A percentile compares a stretch with the other conserved stretches of the same genome.
phyloP scores from a whole-genome alignment of 805 yeast species.

The Debaryomyces maramus region DNA sequence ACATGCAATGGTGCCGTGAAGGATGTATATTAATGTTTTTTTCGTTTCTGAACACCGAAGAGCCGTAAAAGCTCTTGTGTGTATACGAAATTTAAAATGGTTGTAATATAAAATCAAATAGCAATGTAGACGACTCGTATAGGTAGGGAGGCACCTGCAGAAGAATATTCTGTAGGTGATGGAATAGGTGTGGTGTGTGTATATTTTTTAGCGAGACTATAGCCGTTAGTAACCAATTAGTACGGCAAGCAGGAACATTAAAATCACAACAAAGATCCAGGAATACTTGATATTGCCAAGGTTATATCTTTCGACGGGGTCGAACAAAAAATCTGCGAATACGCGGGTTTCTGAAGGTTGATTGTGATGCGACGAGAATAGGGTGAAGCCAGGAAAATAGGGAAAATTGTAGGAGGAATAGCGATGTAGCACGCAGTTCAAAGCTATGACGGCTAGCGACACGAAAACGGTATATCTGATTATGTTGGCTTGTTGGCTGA shows the following conservation, averaged over 20 bases:
- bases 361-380: no score
- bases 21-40: no score
- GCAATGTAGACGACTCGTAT: no score
- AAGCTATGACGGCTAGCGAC: neutral
- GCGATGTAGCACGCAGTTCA: neutral
- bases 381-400: neutral
- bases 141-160: no score
- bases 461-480: neutral
- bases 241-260: constrained; percentile 1
- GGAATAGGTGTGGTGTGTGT: no score
- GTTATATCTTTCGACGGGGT: constrained; percentile 31
- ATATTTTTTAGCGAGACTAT: neutral
- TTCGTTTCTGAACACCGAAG: no score
- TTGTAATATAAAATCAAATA: no score
- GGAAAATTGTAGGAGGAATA: neutral
- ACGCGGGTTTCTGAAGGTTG: no score
- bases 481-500: neutral
- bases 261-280: constrained; percentile 14
- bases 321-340: constrained; percentile 23
- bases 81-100: no score
- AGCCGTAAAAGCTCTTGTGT: no score
- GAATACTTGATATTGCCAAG: constrained; percentile 20
- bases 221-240: constrained; percentile 3
- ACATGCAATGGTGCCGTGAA: no score
- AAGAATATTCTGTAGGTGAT: no score